These are phyloP conservation scores for Geotrichum cucujoidarum DNA, from an alignment of 1,139 yeast species.

Conservation along the genomic window DNA sequence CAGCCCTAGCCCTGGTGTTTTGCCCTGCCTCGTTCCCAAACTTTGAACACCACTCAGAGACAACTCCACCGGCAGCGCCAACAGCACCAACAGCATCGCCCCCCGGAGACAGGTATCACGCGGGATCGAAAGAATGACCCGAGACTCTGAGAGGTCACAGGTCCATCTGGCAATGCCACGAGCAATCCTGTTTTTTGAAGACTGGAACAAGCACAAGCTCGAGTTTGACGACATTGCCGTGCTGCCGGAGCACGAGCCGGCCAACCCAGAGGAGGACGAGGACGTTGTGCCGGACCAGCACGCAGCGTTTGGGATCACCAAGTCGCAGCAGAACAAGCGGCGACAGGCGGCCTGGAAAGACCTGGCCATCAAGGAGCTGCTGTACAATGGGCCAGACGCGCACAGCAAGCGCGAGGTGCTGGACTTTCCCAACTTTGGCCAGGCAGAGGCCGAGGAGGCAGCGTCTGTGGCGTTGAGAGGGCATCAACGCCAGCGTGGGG, in stretches of 20 bases:
- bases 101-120: too few relatives aligned
- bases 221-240: constrained; percentile 36
- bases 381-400: constrained; percentile 24
- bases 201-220: constrained; percentile 36
- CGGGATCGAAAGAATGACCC: too few relatives aligned
- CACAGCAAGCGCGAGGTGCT: constrained; percentile 18
- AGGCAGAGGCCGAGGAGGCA: neutral
- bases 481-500: too few relatives aligned
- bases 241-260: constrained; percentile 34
- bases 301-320: constrained; percentile 28
- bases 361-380: constrained; percentile 29
- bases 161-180: constrained; percentile 35
- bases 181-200: constrained; percentile 32
- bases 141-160: constrained; percentile 37
- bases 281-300: constrained; percentile 34
- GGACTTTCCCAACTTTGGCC: constrained; percentile 15
- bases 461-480: neutral
- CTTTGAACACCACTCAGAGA: too few relatives aligned
- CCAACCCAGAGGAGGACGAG: constrained; percentile 36
- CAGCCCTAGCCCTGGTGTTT: too few relatives aligned
- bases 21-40: too few relatives aligned
- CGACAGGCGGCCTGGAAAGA: constrained; percentile 37
- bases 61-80: too few relatives aligned
- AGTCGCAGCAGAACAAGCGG: constrained; percentile 20
- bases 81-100: too few relatives aligned